A percentile compares a stretch with the other conserved stretches of the same genome.
Conservation (phyloP, 495 filamentous ascomycete genomes). For the Penicillium herquei region DNA sequence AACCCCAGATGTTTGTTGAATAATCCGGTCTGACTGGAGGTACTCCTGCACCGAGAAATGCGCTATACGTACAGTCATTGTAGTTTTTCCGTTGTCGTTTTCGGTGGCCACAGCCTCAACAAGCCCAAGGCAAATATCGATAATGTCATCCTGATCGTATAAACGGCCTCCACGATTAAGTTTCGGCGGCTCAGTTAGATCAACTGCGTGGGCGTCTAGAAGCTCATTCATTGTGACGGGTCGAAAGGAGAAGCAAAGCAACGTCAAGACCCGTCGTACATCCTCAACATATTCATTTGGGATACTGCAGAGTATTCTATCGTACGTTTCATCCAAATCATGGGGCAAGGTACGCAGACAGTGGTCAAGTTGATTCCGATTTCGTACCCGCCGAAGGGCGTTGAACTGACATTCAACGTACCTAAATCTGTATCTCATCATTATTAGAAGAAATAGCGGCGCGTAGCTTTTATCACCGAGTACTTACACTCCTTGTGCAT, state of each 20-base stretch:
- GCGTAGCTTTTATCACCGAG: background rate
- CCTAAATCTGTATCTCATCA: conserved; percentile 31
- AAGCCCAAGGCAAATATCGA: conserved; percentile 31
- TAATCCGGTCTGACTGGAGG: conserved; percentile 34
- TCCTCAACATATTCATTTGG: conserved; percentile 19
- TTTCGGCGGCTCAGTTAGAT: conserved; percentile 12
- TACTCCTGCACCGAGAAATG: conserved; percentile 45
- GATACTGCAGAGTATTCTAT: conserved; percentile 31
- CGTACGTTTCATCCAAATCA: conserved; percentile 37
- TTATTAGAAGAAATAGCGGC: no score
- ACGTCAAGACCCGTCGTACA: conserved; percentile 26
- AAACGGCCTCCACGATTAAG: conserved; percentile 26
- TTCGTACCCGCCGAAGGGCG: conserved; percentile 19
- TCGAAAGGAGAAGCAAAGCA: conserved; percentile 28
- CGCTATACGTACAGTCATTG: conserved; percentile 24
- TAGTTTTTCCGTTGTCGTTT: background rate
- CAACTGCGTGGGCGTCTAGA: conserved; percentile 27
- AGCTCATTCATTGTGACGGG: conserved; percentile 32
- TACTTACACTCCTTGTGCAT: conserved; percentile 37
- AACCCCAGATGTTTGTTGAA: conserved; percentile 16
- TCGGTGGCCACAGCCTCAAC: conserved; percentile 17
- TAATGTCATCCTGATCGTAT: conserved; percentile 19
- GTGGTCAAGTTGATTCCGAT: conserved; percentile 24
- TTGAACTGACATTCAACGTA: conserved; percentile 40
- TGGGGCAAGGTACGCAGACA: conserved; percentile 30